These are phyloP conservation scores for Diaporthe longicolla DNA, from an alignment of 2,329 filamentous ascomycete species.

Conservation along the genomic window DNA sequence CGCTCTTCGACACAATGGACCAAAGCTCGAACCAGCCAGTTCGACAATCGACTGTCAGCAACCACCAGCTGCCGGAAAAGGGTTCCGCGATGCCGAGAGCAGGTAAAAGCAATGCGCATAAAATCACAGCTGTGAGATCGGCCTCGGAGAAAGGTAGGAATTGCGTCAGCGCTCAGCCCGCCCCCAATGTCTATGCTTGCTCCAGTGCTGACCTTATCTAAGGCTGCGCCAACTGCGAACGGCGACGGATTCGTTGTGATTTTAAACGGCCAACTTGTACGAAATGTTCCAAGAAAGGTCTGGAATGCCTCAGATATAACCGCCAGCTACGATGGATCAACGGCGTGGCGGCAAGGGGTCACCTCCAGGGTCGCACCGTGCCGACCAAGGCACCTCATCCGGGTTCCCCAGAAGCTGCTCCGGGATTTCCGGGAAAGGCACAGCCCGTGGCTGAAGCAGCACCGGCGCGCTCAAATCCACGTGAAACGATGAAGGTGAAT, in stretches of 20 bases:
- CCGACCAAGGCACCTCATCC: not conserved
- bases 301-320: conserved; percentile 5
- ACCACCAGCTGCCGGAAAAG: not conserved
- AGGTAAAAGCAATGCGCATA: not conserved
- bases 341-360: conserved; percentile 1
- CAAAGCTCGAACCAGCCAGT: not conserved
- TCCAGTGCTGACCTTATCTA: not conserved
- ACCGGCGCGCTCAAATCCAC: not conserved
- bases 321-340: conserved; percentile 16
- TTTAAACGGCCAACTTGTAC: not conserved
- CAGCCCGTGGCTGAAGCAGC: not conserved
- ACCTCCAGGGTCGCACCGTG: conserved; percentile 4
- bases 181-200: too few relatives aligned
- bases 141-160: not conserved
- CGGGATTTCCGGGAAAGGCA: not conserved
- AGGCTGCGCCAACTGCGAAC: conserved; percentile 6
- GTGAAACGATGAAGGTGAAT: too few relatives aligned
- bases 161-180: not conserved
- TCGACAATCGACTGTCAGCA: not conserved
- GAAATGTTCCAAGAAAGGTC: conserved; percentile 17
- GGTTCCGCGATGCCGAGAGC: not conserved
- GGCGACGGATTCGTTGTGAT: conserved; percentile 15
- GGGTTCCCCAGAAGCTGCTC: not conserved
- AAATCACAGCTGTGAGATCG: not conserved
- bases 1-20: not conserved